Evolutionary conservation across 495 filamentous ascomycete genomes (phyloP).

Genomic region (Penicillium chermesinum): DNA sequence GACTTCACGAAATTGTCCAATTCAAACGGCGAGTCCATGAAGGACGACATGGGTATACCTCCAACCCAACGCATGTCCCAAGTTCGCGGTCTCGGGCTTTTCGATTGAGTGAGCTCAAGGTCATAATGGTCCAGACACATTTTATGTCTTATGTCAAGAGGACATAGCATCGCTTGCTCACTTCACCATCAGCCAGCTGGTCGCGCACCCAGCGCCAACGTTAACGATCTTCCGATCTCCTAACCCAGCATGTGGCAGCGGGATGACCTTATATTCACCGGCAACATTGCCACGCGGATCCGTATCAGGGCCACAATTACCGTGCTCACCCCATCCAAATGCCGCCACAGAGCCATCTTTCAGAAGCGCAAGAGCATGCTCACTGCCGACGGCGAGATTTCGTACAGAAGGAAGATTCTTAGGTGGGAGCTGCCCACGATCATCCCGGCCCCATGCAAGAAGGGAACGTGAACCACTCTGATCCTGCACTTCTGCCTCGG

Average conservation of each 20-base stretch:
- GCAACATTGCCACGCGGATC: slow-evolving; percentile 60
- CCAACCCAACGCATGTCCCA: slow-evolving; percentile 50
- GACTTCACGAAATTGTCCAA: slow-evolving; percentile 15
- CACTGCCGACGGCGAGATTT: slow-evolving; percentile 73
- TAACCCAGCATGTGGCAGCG: slow-evolving; percentile 29
- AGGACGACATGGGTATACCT: slow-evolving; percentile 41
- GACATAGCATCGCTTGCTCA: no score
- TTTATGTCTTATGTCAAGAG: no score
- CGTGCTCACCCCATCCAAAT: slow-evolving; percentile 98
- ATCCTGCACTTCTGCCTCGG: neutral
- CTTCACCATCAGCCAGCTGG: slow-evolving; percentile 66
- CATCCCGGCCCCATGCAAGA: slow-evolving; percentile 65
- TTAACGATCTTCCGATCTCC: slow-evolving; percentile 35
- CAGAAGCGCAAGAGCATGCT: slow-evolving; percentile 71
- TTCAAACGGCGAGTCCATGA: slow-evolving; percentile 9
- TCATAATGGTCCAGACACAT: neutral
- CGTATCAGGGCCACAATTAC: slow-evolving; percentile 76
- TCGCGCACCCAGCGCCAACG: slow-evolving; percentile 82
- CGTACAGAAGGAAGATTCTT: slow-evolving; percentile 43
- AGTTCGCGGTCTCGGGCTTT: slow-evolving; percentile 42
- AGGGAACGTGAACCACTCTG: slow-evolving; percentile 4
- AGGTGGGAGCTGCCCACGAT: slow-evolving; percentile 76
- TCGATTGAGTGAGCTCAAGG: slow-evolving; percentile 42
- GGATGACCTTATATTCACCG: slow-evolving; percentile 57
- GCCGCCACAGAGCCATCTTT: slow-evolving; percentile 56